Conservation (phyloP, 495 filamentous ascomycete genomes). For the Physcia stellaris region DNA sequence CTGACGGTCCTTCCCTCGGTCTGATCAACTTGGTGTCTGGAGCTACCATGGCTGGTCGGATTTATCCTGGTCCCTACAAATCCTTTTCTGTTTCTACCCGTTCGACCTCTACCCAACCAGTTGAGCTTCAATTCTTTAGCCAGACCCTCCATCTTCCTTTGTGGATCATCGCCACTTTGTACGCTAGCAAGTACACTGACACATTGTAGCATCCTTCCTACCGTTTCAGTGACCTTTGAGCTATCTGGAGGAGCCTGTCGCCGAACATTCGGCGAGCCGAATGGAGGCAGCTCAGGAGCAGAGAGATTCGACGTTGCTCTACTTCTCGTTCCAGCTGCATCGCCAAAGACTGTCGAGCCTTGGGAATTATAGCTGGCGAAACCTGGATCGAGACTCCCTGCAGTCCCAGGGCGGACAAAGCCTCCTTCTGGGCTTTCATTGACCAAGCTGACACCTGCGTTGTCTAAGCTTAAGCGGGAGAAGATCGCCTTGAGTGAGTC, state of each 20-base stretch:
- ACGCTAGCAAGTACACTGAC: conserved; percentile 77
- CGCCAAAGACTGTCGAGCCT: conserved; percentile 50
- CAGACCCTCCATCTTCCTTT: conserved; percentile 70
- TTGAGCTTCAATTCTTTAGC: conserved; percentile 83
- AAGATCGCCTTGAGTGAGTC: conserved; percentile 80
- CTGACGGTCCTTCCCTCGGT: not conserved
- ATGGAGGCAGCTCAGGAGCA: conserved; percentile 36
- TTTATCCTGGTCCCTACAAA: conserved; percentile 62
- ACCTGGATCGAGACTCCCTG: conserved; percentile 56
- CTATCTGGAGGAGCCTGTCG: conserved; percentile 41
- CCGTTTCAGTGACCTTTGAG: conserved; percentile 85
- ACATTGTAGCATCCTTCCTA: conserved; percentile 92
- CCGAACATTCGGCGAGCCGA: conserved; percentile 36
- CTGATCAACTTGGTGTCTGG: not conserved
- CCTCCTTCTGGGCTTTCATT: conserved; percentile 34
- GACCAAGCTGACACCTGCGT: conserved; percentile 39
- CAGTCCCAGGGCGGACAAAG: conserved; percentile 48
- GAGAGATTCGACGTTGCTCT: conserved; percentile 82
- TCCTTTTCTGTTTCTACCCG: conserved; percentile 75
- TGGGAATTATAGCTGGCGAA: conserved; percentile 63
- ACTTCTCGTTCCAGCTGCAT: conserved; percentile 38
- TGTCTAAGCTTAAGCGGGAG: conserved; percentile 75
- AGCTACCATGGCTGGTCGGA: conserved; percentile 13
- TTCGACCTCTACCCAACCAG: conserved; percentile 84
- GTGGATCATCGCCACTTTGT: conserved; percentile 54